These are phyloP conservation scores for Pilaira anomala DNA, from an alignment of 192 early-diverging fungal genomes.

Conservation along the genomic window DNA sequence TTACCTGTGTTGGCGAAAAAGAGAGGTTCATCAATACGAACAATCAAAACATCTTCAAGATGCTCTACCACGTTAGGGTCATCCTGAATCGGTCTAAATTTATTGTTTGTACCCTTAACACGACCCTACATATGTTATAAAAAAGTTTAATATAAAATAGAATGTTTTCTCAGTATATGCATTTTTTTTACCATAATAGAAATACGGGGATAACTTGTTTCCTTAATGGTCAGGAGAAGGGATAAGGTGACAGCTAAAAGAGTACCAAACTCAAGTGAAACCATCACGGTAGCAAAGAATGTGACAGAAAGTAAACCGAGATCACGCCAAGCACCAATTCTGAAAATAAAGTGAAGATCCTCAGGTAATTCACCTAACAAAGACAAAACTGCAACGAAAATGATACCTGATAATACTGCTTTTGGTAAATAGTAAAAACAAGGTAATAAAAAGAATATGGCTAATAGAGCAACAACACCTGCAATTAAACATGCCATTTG, in stretches of 20 bases:
- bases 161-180: constrained; percentile 10
- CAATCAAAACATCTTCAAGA: constrained; percentile 81
- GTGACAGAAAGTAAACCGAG: constrained; percentile 80
- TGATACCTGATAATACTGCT: constrained; percentile 61
- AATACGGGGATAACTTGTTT: constrained; percentile 83
- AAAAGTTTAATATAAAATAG: too few species aligned
- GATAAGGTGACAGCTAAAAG: constrained; percentile 85
- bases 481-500: constrained; percentile 88
- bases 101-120: constrained; percentile 51
- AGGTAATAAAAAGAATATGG: constrained; percentile 80
- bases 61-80: constrained; percentile 64
- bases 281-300: constrained; percentile 84
- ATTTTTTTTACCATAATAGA: constrained; percentile 72
- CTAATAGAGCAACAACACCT: constrained; percentile 69
- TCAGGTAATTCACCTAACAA: constrained; percentile 72
- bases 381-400: constrained; percentile 77
- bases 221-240: constrained; percentile 87
- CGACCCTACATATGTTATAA: too few species aligned
- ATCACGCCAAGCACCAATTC: constrained; percentile 80
- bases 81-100: constrained; percentile 71
- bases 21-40: constrained; percentile 89
- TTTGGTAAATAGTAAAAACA: constrained; percentile 42
- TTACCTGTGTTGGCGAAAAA: constrained; percentile 91
- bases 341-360: constrained; percentile 77
- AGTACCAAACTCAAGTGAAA: constrained; percentile 92